phyloP scores from a whole-genome alignment of 2,329 filamentous ascomycete genomes.

The Hypocreales sp. region DNA sequence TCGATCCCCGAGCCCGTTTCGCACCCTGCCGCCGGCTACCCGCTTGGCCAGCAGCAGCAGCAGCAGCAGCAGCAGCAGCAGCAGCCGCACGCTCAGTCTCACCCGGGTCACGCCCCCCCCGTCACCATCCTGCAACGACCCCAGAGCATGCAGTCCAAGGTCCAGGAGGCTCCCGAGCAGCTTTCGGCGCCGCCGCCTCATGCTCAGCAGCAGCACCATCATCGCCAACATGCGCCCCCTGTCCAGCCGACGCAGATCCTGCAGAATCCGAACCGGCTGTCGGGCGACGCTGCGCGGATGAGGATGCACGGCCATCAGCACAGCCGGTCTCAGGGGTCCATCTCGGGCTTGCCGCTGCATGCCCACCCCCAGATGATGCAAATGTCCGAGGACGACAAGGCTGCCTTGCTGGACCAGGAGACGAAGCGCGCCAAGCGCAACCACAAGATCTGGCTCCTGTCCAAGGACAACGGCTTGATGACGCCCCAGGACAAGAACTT shows the following conservation, averaged over 20 bases:
- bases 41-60: conserved; percentile 7
- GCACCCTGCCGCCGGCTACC: conserved; percentile 13
- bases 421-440: conserved; percentile 92
- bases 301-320: conserved; percentile 20
- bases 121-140: conserved; percentile 41
- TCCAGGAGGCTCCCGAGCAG: conserved; percentile 20
- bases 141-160: conserved; percentile 24
- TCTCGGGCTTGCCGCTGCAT: conserved; percentile 16
- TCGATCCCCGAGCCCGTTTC: conserved; percentile 16
- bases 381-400: conserved; percentile 71
- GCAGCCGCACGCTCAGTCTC: conserved; percentile 16
- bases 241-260: conserved; percentile 58
- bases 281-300: conserved; percentile 27
- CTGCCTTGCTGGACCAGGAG: conserved; percentile 74
- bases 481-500: conserved; percentile 99
- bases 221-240: conserved; percentile 19
- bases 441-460: conserved; percentile 90
- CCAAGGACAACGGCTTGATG: conserved; percentile 93
- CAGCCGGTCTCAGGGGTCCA: conserved; percentile 36
- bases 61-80: conserved; percentile 13
- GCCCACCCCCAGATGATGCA: conserved; percentile 38
- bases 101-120: conserved; percentile 27
- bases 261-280: conserved; percentile 59
- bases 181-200: conserved; percentile 8
- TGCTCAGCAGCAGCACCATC: conserved; percentile 13